These are phyloP conservation scores for Diutina rugosa DNA, from an alignment of 1,139 yeast genomes.

Conservation along the genomic window DNA sequence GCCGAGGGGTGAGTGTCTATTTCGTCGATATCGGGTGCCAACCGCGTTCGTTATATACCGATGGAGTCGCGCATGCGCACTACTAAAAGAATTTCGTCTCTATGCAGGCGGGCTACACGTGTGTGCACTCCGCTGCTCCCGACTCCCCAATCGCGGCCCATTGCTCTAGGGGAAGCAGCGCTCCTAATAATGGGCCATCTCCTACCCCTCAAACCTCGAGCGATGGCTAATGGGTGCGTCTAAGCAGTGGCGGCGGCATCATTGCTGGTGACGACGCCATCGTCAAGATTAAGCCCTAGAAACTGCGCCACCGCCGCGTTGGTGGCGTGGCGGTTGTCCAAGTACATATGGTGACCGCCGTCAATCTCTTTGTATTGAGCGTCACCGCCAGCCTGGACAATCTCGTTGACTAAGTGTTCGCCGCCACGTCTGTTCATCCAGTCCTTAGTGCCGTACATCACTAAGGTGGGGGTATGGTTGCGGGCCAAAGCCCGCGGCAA, in stretches of 20 bases:
- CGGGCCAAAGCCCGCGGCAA: conserved; percentile 17
- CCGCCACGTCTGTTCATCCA: conserved; percentile 38
- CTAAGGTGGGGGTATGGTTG: conserved; percentile 14
- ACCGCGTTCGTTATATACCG: not conserved
- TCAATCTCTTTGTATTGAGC: conserved; percentile 15
- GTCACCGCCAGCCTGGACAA: conserved; percentile 9
- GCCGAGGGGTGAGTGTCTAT: not conserved
- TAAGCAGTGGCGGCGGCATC: not conserved
- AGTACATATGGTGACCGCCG: conserved; percentile 27
- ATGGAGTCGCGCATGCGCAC: not conserved
- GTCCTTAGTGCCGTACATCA: conserved; percentile 33
- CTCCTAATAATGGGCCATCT: too few relatives aligned
- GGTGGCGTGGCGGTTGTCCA: conserved; percentile 23
- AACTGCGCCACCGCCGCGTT: conserved; percentile 17
- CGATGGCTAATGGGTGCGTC: too few relatives aligned
- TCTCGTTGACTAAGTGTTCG: conserved; percentile 16
- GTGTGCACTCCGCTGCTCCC: not conserved
- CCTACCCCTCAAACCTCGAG: too few relatives aligned
- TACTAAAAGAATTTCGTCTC: not conserved
- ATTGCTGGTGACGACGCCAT: not conserved
- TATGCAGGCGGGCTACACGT: not conserved
- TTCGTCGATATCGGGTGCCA: not conserved
- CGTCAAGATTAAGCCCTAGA: conserved; percentile 7
- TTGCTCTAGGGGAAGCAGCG: too few relatives aligned
- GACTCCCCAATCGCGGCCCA: not conserved